Conservation (phyloP, 805 yeast species). For the Kodamaea kakaduensis region DNA sequence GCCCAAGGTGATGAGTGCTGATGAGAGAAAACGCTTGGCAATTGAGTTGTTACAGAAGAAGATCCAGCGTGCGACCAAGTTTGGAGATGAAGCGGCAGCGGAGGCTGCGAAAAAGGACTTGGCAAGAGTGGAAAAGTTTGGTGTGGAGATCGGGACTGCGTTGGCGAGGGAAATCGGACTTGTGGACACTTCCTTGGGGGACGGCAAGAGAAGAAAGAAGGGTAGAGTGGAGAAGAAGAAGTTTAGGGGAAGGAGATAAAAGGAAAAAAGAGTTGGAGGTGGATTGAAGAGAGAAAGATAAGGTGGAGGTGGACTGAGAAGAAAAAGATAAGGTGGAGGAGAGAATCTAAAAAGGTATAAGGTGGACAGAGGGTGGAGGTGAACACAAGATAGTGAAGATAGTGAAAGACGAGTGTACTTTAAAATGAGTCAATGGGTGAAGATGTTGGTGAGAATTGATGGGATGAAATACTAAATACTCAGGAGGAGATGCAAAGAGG, state of each 20-base stretch:
- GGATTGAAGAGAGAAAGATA: no score
- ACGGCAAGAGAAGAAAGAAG: constrained; percentile 11
- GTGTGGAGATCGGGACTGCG: constrained; percentile 64
- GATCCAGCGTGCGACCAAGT: constrained; percentile 70
- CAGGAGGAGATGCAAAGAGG: no score
- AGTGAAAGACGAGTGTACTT: no score
- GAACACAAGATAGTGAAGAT: no score
- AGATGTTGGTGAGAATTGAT: no score
- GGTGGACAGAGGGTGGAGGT: no score
- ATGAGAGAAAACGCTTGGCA: constrained; percentile 66
- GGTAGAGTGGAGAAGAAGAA: constrained; percentile 13
- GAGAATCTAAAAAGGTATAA: no score
- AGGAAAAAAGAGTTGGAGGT: background rate
- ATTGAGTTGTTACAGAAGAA: constrained; percentile 63
- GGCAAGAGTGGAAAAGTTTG: constrained; percentile 77
- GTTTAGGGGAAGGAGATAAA: no score
- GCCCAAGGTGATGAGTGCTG: constrained; percentile 50
- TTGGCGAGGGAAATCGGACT: constrained; percentile 66
- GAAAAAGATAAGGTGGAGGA: no score
- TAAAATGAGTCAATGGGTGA: no score
- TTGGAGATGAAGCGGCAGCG: constrained; percentile 61
- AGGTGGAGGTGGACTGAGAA: no score
- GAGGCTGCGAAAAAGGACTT: constrained; percentile 57
- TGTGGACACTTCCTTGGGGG: constrained; percentile 34
- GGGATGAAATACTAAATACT: no score